Conservation (phyloP, 1,284 basidiomycete genomes). For the Neotropicomus parvogracilis region DNA sequence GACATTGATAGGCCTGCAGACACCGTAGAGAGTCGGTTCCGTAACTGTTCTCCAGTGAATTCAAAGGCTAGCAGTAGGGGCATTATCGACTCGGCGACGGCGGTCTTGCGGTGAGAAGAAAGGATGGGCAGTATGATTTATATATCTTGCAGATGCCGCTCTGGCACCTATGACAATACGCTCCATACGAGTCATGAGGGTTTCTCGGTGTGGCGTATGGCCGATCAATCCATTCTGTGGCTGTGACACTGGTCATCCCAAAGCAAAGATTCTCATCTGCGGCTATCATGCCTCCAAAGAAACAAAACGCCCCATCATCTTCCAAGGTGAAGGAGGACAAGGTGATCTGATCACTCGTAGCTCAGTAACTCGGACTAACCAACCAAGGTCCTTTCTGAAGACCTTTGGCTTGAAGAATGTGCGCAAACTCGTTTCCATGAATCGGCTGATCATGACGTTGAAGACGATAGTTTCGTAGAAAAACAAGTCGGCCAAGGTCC, state of each 20-base stretch:
- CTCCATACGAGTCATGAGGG: no score
- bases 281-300: slow-evolving; percentile 84
- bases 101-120: neutral
- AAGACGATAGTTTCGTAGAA: slow-evolving; percentile 49
- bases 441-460: slow-evolving; percentile 6
- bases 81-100: slow-evolving; percentile 4
- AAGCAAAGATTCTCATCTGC: no score
- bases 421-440: slow-evolving; percentile 26
- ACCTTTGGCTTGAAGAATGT: slow-evolving; percentile 95
- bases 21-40: slow-evolving; percentile 13
- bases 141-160: slow-evolving; percentile 7
- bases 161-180: slow-evolving; percentile 1
- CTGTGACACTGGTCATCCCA: no score
- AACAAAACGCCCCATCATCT: slow-evolving; percentile 47
- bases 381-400: slow-evolving; percentile 42
- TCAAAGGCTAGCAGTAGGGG: neutral
- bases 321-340: slow-evolving; percentile 75
- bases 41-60: slow-evolving; percentile 6
- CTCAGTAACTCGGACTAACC: slow-evolving; percentile 26
- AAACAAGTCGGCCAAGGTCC: slow-evolving; percentile 93
- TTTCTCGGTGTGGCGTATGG: no score
- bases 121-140: slow-evolving; percentile 3
- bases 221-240: neutral
- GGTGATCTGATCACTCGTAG: slow-evolving; percentile 40
- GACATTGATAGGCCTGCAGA: slow-evolving; percentile 15